Base-by-base conservation (phyloP, 129 eudicot genomes). In the Kitagawia praeruptora region DNA sequence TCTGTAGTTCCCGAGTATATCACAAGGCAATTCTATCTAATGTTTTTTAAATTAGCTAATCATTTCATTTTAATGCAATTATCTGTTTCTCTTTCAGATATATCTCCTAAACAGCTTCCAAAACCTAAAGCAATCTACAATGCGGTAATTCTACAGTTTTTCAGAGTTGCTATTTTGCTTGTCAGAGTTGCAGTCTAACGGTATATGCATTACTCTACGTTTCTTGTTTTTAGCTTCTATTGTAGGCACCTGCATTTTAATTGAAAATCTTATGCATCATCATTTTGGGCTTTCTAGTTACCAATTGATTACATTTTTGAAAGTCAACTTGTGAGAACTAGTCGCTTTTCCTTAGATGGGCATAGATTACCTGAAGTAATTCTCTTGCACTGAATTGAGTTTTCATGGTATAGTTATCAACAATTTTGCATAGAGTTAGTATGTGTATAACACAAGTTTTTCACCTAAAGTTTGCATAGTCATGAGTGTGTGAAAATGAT, bases 101-200 rank as follows among this genome's bases (percentile, higher is more conserved):
- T 95, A 53, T 95, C 92, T 83, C 98, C 98, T 23, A 95, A 92
- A 78, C 91, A 86, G 86, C 93, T 95, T 80, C 96, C 93, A 44
- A 92, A 92, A 85, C 93, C 92, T 48, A 90, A 79, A 87, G 92
- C 92, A 79, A 83, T 95, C 75, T 95, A 86, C 80, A 84, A 86
- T 78, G 97, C 96, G 93, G 98, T 93, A 89, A 85, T 51, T 13
- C n/a, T 66, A 48, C 3, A 37, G 63, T n/a, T 64, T 5, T 11
- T 74, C 69, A n/a, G n/a, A n/a, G n/a, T 42, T 16, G 42, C 76
- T 67, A n/a, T 69, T 66, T 21, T 66, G 44, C 63, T 16, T 74
- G 81, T 82, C 82, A 44, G 81, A 47, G 47, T 69, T 49, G 14
- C 58, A 34, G 21, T 64, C 77, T 19, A 77, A 27, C 28, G 39